Conservation (phyloP, 2,329 filamentous ascomycete species). For the Pleoardoris graminearum region DNA sequence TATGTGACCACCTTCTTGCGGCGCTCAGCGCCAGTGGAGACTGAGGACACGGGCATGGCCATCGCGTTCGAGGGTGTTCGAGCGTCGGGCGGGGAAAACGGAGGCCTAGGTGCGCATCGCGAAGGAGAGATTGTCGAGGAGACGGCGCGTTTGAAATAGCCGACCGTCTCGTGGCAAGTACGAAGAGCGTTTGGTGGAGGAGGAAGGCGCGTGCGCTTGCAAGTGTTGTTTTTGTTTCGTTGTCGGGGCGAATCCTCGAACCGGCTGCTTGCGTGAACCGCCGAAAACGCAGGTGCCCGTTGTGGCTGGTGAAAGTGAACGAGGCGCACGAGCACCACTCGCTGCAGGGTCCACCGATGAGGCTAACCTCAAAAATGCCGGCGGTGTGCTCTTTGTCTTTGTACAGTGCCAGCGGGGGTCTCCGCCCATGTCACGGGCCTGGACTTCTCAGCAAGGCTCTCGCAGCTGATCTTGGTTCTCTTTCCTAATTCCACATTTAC, state of each 20-base stretch:
- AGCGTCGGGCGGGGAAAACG: slow-evolving; percentile 13
- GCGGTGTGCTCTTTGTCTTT: slow-evolving; percentile 27
- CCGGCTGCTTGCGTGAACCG: not conserved
- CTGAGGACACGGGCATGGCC: slow-evolving; percentile 32
- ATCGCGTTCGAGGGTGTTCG: slow-evolving; percentile 21
- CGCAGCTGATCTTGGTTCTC: slow-evolving; percentile 24
- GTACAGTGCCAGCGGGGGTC: slow-evolving; percentile 16
- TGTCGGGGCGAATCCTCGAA: not conserved
- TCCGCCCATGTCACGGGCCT: slow-evolving; percentile 43
- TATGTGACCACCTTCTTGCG: slow-evolving; percentile 47
- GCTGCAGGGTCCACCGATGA: slow-evolving; percentile 9
- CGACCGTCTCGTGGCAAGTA: not conserved
- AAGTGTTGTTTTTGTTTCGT: not conserved
- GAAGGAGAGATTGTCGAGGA: not conserved
- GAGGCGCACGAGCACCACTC: slow-evolving; percentile 11
- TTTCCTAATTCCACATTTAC: slow-evolving; percentile 19
- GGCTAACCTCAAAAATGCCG: slow-evolving; percentile 26
- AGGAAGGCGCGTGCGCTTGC: not conserved
- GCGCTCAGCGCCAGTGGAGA: slow-evolving; percentile 35
- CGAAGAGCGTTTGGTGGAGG: not conserved
- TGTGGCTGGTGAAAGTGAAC: slow-evolving; percentile 16
- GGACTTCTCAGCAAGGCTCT: slow-evolving; percentile 21
- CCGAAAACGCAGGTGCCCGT: not conserved
- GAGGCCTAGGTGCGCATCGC: slow-evolving; percentile 27
- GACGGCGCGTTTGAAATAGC: not conserved